Conservation (phyloP, 2,329 filamentous ascomycete genomes). For the Fusarium buxicola region DNA sequence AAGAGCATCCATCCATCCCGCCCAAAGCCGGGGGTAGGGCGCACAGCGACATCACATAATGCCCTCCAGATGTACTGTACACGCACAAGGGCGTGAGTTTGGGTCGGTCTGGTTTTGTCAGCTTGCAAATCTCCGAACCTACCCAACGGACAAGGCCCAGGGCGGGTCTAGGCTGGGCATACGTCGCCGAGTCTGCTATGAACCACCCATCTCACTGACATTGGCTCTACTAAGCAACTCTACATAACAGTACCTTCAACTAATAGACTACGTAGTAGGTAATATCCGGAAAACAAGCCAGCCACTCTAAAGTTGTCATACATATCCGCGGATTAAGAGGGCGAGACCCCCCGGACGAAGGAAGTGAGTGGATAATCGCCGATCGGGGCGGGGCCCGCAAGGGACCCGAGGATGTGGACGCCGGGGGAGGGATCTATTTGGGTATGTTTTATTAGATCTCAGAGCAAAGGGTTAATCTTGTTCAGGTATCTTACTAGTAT, state of each 20-base stretch:
- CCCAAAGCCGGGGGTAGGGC: slow-evolving; percentile 30
- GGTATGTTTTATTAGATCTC: slow-evolving; percentile 1
- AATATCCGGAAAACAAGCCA: not conserved
- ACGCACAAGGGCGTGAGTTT: slow-evolving; percentile 33
- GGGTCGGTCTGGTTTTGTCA: slow-evolving; percentile 36
- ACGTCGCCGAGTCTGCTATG: not conserved
- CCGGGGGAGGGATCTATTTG: not conserved
- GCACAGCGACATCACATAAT: slow-evolving; percentile 5
- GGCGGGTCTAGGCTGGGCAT: slow-evolving; percentile 8
- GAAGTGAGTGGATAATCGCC: slow-evolving; percentile 37
- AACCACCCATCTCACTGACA: not conserved
- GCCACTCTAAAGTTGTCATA: too few species aligned
- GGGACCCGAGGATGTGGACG: slow-evolving; percentile 29
- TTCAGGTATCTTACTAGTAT: too few species aligned
- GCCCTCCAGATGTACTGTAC: not conserved
- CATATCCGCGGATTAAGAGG: slow-evolving; percentile 40
- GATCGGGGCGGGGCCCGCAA: slow-evolving; percentile 33
- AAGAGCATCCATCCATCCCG: slow-evolving; percentile 29
- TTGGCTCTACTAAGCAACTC: slow-evolving; percentile 19
- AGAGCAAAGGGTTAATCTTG: too few species aligned
- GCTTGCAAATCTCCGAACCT: slow-evolving; percentile 44
- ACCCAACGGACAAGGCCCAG: not conserved
- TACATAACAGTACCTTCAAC: not conserved
- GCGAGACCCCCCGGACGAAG: slow-evolving; percentile 31
- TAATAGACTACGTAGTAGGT: slow-evolving; percentile 4